A percentile compares a stretch with the other conserved stretches of the same genome.
Evolutionary conservation across 2,329 filamentous ascomycete species (phyloP).

Genomic region (Monosporascus sp.): DNA sequence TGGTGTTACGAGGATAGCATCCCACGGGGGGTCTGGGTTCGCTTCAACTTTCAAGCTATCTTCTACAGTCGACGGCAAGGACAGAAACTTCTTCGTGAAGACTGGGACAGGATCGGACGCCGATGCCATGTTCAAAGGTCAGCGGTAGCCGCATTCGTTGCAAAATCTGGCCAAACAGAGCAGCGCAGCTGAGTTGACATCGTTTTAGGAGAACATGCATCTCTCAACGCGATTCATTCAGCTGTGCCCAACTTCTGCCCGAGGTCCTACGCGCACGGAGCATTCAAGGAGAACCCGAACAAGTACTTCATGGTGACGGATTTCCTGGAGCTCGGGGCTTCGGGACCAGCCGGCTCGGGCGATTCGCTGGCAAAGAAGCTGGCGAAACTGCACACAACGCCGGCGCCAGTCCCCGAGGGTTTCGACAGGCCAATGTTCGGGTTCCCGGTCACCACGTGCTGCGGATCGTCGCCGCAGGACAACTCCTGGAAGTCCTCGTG

Average conservation of each 20-base stretch:
- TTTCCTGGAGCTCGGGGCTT: constrained; percentile 62
- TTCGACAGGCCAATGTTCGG: constrained; percentile 64
- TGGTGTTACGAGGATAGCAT: constrained; percentile 46
- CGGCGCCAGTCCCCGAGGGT: constrained; percentile 60
- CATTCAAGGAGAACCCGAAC: constrained; percentile 45
- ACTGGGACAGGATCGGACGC: constrained; percentile 56
- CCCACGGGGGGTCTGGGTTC: constrained; percentile 63
- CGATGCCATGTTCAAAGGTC: constrained; percentile 65
- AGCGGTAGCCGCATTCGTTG: constrained; percentile 12
- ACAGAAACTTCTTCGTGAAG: constrained; percentile 66
- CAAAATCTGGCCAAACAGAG: constrained; percentile 26
- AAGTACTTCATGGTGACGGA: constrained; percentile 65
- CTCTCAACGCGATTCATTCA: constrained; percentile 73
- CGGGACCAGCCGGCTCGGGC: constrained; percentile 39
- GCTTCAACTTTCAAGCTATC: constrained; percentile 59
- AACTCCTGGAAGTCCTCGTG: constrained; percentile 70
- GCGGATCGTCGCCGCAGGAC: constrained; percentile 76
- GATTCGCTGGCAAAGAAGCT: constrained; percentile 68
- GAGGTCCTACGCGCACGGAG: constrained; percentile 66
- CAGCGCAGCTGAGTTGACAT: constrained; percentile 25
- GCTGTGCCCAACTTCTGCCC: constrained; percentile 73
- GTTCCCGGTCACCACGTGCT: constrained; percentile 80
- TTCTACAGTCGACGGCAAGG: constrained; percentile 40
- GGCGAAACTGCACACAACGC: constrained; percentile 70
- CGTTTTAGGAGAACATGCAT: constrained; percentile 69